Base-by-base conservation (phyloP, 2,329 filamentous ascomycete genomes). In the Aureobasidium namibiae region DNA sequence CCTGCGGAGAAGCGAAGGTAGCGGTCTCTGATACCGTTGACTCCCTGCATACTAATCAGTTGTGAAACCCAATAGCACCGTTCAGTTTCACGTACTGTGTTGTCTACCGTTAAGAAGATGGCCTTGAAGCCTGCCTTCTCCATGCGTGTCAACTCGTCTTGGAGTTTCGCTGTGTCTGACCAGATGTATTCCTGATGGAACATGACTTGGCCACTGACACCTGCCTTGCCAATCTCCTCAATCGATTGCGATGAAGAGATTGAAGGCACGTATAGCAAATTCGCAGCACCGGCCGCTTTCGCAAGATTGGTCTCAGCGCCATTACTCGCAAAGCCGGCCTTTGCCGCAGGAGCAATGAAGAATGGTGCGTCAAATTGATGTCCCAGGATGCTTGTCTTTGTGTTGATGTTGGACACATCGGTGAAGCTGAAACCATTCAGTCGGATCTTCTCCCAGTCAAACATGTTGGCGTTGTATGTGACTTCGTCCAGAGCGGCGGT, bases 331-430 rank as follows among this genome's bases (percentile, higher is more conserved):
- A 96, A 84, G 74, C 96, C 96, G 65, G 92, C 92, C 9, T 96
- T 82, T 0, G 92, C 92, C 13, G 92, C 96, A 42, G 92, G 92
- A 1, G 92, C 95, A 36, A 96, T 87, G 76, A 96, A 97, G 76
- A 96, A 94, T 23, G 92, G 92, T 46, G 92, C 87, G 62, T 86
- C 83, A 63, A 85, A 84, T 68, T 88, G 89, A 42, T 87, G 84
- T 63, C 91, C 92, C 11, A 97, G 86, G 89, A 97, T 96, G 2
- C 87, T 95, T 24, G 92, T 96, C 29, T 63, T 66, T 24, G 64
- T 60, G 39, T 66, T 64, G 52, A 63, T 36, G 24, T 65, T 61
- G 1, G 64, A 65, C 4, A 66, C 64, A 39, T 68, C 64, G 14
- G 49, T 46, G 44, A 68, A 67, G 46, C 59, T 65, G 60, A 67